Conservation (phyloP, 1,284 basidiomycete species). For the Apiotrichum siamense region DNA sequence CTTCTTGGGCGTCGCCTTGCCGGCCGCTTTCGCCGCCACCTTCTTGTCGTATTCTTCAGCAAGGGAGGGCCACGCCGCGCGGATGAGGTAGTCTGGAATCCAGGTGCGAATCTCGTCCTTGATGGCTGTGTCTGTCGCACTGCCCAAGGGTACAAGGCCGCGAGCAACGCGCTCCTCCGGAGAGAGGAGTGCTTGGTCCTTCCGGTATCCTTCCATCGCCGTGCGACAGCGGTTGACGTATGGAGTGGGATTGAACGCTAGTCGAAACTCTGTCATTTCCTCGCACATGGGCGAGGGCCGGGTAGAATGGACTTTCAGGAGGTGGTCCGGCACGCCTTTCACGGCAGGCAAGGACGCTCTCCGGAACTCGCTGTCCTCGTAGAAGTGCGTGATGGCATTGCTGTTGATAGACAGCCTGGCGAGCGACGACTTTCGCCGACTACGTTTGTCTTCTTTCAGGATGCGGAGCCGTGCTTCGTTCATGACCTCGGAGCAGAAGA, state of each 20-base stretch:
- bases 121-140: neutral
- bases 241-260: slow-evolving; percentile 25
- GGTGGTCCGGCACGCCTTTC: slow-evolving; percentile 16
- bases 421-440: neutral
- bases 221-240: slow-evolving; percentile 26
- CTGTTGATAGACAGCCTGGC: neutral
- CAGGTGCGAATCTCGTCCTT: slow-evolving; percentile 29
- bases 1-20: neutral
- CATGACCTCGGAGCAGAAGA: slow-evolving; percentile 34
- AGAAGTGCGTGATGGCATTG: slow-evolving; percentile 19
- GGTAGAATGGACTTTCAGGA: slow-evolving; percentile 30
- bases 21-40: slow-evolving; percentile 16
- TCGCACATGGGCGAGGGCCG: slow-evolving; percentile 30
- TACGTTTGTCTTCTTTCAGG: neutral
- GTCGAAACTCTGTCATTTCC: slow-evolving; percentile 32
- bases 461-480: slow-evolving; percentile 18
- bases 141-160: slow-evolving; percentile 22
- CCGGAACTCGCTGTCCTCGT: slow-evolving; percentile 2
- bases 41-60: slow-evolving; percentile 24
- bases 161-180: slow-evolving; percentile 11
- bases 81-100: slow-evolving; percentile 32
- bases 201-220: slow-evolving; percentile 37
- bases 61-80: slow-evolving; percentile 30
- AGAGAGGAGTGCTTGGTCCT: slow-evolving; percentile 24
- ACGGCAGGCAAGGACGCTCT: neutral